Evolutionary conservation across 257 asterid species (phyloP).

Genomic region (Nicotiana paniculata): DNA sequence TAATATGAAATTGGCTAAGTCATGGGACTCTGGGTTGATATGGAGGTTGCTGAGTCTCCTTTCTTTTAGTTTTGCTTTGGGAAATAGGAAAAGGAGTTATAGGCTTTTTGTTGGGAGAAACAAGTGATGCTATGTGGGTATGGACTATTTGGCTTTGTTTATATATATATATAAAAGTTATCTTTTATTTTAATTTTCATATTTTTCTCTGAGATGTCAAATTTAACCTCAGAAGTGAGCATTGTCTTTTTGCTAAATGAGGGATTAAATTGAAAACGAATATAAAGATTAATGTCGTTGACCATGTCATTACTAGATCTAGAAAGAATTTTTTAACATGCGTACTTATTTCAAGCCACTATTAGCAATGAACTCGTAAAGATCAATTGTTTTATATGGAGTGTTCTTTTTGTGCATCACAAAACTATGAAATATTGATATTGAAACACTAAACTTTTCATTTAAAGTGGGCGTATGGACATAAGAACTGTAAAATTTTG

Average conservation of each 20-base stretch:
- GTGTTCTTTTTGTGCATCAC: too few relatives aligned
- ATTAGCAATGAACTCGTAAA: too few relatives aligned
- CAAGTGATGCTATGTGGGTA: neutral
- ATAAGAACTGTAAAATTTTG: too few relatives aligned
- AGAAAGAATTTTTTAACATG: neutral
- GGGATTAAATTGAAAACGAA: conserved; percentile 1
- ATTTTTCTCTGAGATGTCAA: too few relatives aligned
- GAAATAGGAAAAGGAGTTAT: neutral
- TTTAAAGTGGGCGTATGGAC: too few relatives aligned
- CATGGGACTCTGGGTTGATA: too few relatives aligned
- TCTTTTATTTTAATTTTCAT: too few relatives aligned
- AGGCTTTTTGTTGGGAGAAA: neutral
- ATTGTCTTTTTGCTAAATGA: conserved; percentile 12
- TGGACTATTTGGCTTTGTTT: neutral
- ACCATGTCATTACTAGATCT: conserved; percentile 8
- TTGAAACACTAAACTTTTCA: neutral
- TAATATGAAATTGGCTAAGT: neutral
- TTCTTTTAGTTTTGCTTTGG: neutral
- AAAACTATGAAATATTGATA: too few relatives aligned
- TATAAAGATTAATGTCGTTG: neutral
- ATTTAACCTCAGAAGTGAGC: neutral
- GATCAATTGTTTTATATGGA: too few relatives aligned
- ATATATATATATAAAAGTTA: too few relatives aligned
- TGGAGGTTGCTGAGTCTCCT: neutral
- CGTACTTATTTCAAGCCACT: too few relatives aligned